Evolutionary conservation across 2,329 filamentous ascomycete species (phyloP).

Genomic region (Apiospora arundinis): DNA sequence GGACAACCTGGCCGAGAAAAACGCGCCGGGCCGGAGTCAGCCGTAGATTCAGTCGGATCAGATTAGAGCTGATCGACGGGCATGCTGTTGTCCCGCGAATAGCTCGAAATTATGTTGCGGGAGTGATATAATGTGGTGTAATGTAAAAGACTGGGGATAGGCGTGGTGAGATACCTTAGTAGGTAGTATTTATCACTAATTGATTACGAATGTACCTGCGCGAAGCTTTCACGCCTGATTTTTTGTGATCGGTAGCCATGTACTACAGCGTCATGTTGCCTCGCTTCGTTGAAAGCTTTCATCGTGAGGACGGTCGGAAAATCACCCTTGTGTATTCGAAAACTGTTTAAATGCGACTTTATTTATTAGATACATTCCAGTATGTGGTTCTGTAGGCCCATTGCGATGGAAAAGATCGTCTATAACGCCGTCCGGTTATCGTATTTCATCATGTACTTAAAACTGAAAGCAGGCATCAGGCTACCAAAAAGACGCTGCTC

Average conservation of each 20-base stretch:
- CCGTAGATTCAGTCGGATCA: slow-evolving; percentile 28
- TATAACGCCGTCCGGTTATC: too few relatives aligned
- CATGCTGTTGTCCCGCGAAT: too few relatives aligned
- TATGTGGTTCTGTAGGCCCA: too few relatives aligned
- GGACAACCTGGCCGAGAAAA: slow-evolving; percentile 42
- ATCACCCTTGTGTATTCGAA: not conserved
- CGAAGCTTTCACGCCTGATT: not conserved
- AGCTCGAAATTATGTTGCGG: not conserved
- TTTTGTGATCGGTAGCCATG: not conserved
- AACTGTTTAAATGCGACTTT: not conserved
- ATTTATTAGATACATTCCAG: too few relatives aligned
- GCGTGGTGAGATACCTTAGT: too few relatives aligned
- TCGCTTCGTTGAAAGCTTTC: not conserved
- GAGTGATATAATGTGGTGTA: not conserved
- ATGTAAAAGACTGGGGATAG: too few relatives aligned
- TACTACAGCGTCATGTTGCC: not conserved
- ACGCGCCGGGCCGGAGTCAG: slow-evolving; percentile 42
- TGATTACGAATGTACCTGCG: not conserved
- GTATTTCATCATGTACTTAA: not conserved
- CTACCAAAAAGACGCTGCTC: too few relatives aligned
- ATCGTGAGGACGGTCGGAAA: not conserved
- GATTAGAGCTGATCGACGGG: not conserved
- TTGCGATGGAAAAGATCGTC: too few relatives aligned
- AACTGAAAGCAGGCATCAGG: too few relatives aligned
- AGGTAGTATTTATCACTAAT: too few relatives aligned